Evolutionary conservation across 2,329 filamentous ascomycete genomes (phyloP).

Genomic region (Chaetomium sp.): DNA sequence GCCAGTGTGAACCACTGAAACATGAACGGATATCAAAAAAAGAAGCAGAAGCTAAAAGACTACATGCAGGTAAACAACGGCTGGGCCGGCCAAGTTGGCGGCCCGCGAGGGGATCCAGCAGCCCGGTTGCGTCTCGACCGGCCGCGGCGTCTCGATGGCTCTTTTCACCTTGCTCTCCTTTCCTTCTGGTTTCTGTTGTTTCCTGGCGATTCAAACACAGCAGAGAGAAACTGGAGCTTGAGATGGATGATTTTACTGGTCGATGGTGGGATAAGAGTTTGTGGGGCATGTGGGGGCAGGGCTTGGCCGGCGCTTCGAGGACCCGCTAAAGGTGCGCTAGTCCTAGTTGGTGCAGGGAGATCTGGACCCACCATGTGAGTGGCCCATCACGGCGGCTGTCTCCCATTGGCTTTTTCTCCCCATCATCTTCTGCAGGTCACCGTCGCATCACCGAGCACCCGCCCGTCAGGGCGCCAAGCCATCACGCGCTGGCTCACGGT

Average conservation of each 20-base stretch:
- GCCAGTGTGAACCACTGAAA: no score
- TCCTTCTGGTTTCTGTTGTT: background rate
- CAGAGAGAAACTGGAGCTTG: background rate
- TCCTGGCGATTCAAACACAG: background rate
- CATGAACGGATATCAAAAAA: no score
- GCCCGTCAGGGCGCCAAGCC: background rate
- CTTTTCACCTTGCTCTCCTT: no score
- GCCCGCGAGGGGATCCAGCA: background rate
- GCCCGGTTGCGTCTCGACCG: background rate
- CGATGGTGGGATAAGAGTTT: background rate
- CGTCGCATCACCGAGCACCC: background rate
- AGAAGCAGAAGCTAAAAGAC: background rate
- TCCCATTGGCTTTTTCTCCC: slow-evolving; percentile 10
- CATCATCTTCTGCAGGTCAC: background rate
- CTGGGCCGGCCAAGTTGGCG: background rate
- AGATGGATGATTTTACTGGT: background rate
- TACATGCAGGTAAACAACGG: background rate
- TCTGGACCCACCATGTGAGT: slow-evolving; percentile 10
- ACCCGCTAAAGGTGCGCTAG: slow-evolving; percentile 11
- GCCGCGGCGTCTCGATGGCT: background rate
- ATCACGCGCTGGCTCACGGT: background rate
- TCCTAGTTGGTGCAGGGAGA: background rate
- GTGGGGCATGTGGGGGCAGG: background rate
- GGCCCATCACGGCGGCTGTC: background rate
- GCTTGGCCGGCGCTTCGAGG: slow-evolving; percentile 19